Conservation (phyloP, 2,329 filamentous ascomycete genomes). For the Trichoderma cornu-damae region DNA sequence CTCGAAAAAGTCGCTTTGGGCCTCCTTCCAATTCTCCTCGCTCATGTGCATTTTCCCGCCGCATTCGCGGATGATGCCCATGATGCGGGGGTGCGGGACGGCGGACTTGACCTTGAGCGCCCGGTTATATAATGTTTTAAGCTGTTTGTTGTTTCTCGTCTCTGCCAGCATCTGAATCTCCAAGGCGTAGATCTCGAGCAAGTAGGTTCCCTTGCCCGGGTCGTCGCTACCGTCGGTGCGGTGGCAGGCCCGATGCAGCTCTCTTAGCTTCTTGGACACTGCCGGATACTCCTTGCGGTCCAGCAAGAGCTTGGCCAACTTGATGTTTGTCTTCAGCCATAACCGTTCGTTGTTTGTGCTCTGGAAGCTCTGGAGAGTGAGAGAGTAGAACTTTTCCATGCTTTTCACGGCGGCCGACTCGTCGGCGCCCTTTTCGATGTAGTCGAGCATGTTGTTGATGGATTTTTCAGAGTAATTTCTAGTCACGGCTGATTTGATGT, state of each 20-base stretch:
- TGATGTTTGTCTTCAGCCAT: slow-evolving; percentile 98
- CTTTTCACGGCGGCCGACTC: slow-evolving; percentile 65
- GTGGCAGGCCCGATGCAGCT: slow-evolving; percentile 86
- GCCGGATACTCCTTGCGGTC: slow-evolving; percentile 83
- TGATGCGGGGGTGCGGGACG: slow-evolving; percentile 96
- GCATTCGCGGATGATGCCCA: slow-evolving; percentile 98
- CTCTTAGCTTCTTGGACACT: slow-evolving; percentile 75
- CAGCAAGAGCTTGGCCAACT: slow-evolving; percentile 84
- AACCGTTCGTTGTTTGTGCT: slow-evolving; percentile 95
- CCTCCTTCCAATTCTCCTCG: slow-evolving; percentile 98
- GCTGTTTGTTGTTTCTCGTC: slow-evolving; percentile 93
- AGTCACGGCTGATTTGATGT: slow-evolving; percentile 94
- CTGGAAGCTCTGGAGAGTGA: slow-evolving; percentile 91
- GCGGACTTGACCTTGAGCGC: slow-evolving; percentile 92
- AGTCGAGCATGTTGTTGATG: slow-evolving; percentile 98
- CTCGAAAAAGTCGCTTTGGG: slow-evolving; percentile 96
- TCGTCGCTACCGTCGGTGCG: slow-evolving; percentile 82
- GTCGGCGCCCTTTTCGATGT: slow-evolving; percentile 83
- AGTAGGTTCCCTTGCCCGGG: slow-evolving; percentile 92
- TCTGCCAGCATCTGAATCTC: slow-evolving; percentile 99
- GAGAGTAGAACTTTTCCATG: slow-evolving; percentile 92
- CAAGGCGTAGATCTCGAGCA: slow-evolving; percentile 89
- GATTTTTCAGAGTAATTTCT: slow-evolving; percentile 99
- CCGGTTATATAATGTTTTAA: slow-evolving; percentile 87
- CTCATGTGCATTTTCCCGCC: slow-evolving; percentile 99